These are phyloP conservation scores for Pichia sp. DNA, from an alignment of 1,139 yeast genomes.

Conservation along the genomic window DNA sequence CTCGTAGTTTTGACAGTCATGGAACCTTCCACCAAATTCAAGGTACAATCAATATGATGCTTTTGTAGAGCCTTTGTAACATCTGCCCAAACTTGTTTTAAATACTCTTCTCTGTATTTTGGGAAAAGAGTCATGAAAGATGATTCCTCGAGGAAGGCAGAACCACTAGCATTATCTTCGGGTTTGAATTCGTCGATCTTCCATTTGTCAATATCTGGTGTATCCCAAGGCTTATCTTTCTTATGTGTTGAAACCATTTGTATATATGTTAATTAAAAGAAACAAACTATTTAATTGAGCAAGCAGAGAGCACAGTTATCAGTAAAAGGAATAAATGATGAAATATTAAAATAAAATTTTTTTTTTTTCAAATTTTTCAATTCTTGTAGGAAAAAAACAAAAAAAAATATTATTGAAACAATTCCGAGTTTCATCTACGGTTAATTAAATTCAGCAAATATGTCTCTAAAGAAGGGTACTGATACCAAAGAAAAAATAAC, in stretches of 20 bases:
- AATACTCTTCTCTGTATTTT: constrained; percentile 87
- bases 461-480: too few relatives aligned
- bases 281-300: background rate
- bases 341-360: too few relatives aligned
- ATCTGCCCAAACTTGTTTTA: constrained; percentile 89
- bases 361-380: too few relatives aligned
- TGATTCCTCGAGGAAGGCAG: constrained; percentile 87
- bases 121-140: constrained; percentile 94
- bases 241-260: constrained; percentile 87
- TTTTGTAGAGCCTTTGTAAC: constrained; percentile 73
- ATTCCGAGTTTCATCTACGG: too few relatives aligned
- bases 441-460: too few relatives aligned
- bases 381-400: too few relatives aligned
- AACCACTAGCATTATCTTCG: constrained; percentile 81
- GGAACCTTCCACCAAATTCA: constrained; percentile 91
- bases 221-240: constrained; percentile 97
- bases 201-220: constrained; percentile 95
- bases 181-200: constrained; percentile 78
- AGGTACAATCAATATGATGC: constrained; percentile 68
- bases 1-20: constrained; percentile 96
- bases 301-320: too few relatives aligned
- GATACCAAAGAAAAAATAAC: background rate
- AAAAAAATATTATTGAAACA: too few relatives aligned
- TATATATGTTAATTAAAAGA: constrained; percentile 2
- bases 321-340: too few relatives aligned